A percentile compares a stretch with the other conserved stretches of the same genome.
phyloP scores from a whole-genome alignment of 179 eudicot genomes.

The Patellifolia procumbens region DNA sequence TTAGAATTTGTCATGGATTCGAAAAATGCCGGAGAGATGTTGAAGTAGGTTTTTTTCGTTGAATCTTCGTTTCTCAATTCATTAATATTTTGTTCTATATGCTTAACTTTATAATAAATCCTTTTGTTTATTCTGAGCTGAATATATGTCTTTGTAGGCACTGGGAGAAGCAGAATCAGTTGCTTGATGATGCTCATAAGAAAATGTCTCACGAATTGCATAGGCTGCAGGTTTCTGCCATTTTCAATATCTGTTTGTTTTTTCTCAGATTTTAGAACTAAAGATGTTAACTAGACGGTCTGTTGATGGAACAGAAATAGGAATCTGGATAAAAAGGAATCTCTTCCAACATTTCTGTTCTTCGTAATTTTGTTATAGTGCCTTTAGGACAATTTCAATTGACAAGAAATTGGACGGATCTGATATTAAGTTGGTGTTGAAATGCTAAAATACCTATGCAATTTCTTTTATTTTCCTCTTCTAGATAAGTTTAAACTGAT shows the following conservation, averaged over 20 bases:
- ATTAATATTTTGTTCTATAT: background rate
- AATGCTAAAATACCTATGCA: background rate
- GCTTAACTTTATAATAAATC: background rate
- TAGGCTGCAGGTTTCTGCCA: conserved; percentile 54
- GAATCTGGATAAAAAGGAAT: background rate
- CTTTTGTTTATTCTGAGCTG: background rate
- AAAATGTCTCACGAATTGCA: conserved; percentile 73
- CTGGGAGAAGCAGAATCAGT: conserved; percentile 67
- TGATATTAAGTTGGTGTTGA: background rate
- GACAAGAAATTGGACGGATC: background rate
- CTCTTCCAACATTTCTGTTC: background rate
- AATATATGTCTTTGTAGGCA: conserved; percentile 44
- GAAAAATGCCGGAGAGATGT: conserved; percentile 23
- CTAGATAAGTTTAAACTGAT: background rate
- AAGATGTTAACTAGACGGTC: background rate
- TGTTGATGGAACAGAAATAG: no score
- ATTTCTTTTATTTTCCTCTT: background rate
- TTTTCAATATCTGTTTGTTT: background rate
- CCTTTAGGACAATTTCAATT: background rate
- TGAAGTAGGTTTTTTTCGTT: conserved; percentile 12
- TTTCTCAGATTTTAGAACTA: background rate
- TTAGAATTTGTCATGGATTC: conserved; percentile 23
- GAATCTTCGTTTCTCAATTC: background rate
- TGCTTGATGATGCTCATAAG: conserved; percentile 57
- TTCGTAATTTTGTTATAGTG: background rate